Evolutionary conservation across 805 yeast species (phyloP), one percentile per base, ranked within the genome.

Genomic region (Ogataea methanolica): DNA sequence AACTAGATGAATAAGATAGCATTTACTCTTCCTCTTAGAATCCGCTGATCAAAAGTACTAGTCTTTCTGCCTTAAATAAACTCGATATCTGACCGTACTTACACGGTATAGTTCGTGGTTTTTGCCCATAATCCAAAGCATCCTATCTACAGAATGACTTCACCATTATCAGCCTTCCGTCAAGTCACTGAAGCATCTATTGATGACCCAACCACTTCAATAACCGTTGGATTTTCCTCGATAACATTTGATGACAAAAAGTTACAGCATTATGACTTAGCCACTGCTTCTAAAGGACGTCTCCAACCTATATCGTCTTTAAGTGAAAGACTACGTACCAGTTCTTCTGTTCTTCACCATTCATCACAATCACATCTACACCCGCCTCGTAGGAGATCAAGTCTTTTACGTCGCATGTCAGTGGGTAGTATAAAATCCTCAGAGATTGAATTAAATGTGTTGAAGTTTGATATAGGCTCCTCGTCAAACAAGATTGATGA

Each of bases 341-440:
- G 19, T 16, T 42, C 44, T 3, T 42, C 40, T 19, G 19, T 17
- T 26, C 19, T 36, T 12, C 16, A 42, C 17, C 33, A 42, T 26
- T 14, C 31, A n/a, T 36, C 39, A 9, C 33, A 26, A 23, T 15
- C 29, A 14, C 15, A 26, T 8, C 2, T 4, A 0, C 26, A 35
- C 14, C 37, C 39, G 23, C 15, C 39, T 6, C 23, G 57, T 35
- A 59, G 66, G 36, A 49, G 65, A n/a, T 60, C 66, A 2, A 59
- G 63, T 39, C 56, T 63, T 9, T 37, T 63, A 5, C 49, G 66
- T 2, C 52, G 65, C 17, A 58, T 63, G 59, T 62, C 66, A 6
- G 49, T 63, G 9, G 62, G 65, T 16, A 48, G 51, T 37, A 33
- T 50, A 6, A 50, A 44, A 14, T 43, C 52, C 7, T 21, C 14